Evolutionary conservation across 108 stramenopile genomes (phyloP), one percentile per base, ranked within the genome.

Genomic region (Cyclostephanos invisitatus): DNA sequence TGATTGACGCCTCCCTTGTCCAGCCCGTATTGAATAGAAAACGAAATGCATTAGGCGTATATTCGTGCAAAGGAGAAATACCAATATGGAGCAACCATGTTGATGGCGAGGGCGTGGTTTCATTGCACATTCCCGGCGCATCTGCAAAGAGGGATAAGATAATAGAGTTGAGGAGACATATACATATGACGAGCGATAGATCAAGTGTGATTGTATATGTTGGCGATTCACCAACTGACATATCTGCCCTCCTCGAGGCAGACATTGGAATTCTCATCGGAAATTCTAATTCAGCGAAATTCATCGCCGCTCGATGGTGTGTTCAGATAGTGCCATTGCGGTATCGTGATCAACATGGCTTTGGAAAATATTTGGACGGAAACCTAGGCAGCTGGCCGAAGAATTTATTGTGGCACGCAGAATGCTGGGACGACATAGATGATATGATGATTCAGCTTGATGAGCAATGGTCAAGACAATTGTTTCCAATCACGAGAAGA

Each of bases 81-180:
- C 81, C 81, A 20, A 75, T 86, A n/a, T 86, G 86, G 86, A 67
- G 81, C 64, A 86, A 86, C 67, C 37, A 74, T 22, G 81, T 86
- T 17, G 71, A 84, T 60, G 66, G 20, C 37, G 69, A 82, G 32
- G 86, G 86, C 17, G 62, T 70, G 10, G 78, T 86, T 1, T 58
- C 76, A 14, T 53, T 84, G 18, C 70, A 82, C 51, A 57, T 84
- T 44, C 86, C 86, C 8, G 86, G 86, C 40, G 83, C 86, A 24
- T 48, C 76, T 32, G 83, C 86, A 22, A 86, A 86, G 56, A 64
- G 77, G 40, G 77, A 82, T 28, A 25, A 60, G 24, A 84, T 86
- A 11, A 21, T 63, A 12, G 59, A 81, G 40, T 42, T 85, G 40
- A 74, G 76, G 53, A 48, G 70, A 27, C 32, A 42, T 49, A 55